Evolutionary conservation across 1,284 basidiomycete species (phyloP).

Genomic region (Papiliotrema laurentii): DNA sequence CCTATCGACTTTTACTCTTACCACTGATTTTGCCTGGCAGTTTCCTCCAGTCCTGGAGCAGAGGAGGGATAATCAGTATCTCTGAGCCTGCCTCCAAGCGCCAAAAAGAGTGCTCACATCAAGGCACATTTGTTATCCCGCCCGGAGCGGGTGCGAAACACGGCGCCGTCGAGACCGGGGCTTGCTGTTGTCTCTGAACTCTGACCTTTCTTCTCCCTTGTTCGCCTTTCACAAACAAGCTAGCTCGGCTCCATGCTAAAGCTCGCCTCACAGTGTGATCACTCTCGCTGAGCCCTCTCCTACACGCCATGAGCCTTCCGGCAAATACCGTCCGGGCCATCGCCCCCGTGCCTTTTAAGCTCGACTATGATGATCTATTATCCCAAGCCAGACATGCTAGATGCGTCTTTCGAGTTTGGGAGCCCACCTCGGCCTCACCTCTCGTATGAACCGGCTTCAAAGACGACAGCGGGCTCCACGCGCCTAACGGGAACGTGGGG

Average conservation of each 20-base stretch:
- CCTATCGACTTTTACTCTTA: too few relatives aligned
- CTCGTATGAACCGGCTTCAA: constrained; percentile 20
- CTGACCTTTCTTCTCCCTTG: too few relatives aligned
- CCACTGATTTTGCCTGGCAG: too few relatives aligned
- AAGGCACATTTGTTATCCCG: too few relatives aligned
- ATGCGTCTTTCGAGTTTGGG: constrained; percentile 5
- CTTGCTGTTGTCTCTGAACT: too few relatives aligned
- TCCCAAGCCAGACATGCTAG: background rate
- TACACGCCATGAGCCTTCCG: constrained; percentile 1
- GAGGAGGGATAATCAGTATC: too few relatives aligned
- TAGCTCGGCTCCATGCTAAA: background rate
- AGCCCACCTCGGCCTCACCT: constrained; percentile 9
- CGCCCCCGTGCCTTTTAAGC: background rate
- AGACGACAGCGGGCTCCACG: constrained; percentile 4
- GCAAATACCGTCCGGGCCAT: background rate
- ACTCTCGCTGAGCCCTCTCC: background rate
- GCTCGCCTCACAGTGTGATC: background rate
- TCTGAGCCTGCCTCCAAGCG: too few relatives aligned
- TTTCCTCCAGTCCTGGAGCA: too few relatives aligned
- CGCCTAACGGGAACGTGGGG: constrained; percentile 1
- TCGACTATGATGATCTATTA: background rate
- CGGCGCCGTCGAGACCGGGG: too few relatives aligned
- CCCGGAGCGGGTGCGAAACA: too few relatives aligned
- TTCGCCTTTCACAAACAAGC: background rate
- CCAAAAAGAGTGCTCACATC: too few relatives aligned